These are phyloP conservation scores for Pseudozyma pruni DNA, from an alignment of 1,284 basidiomycete genomes.

Conservation along the genomic window DNA sequence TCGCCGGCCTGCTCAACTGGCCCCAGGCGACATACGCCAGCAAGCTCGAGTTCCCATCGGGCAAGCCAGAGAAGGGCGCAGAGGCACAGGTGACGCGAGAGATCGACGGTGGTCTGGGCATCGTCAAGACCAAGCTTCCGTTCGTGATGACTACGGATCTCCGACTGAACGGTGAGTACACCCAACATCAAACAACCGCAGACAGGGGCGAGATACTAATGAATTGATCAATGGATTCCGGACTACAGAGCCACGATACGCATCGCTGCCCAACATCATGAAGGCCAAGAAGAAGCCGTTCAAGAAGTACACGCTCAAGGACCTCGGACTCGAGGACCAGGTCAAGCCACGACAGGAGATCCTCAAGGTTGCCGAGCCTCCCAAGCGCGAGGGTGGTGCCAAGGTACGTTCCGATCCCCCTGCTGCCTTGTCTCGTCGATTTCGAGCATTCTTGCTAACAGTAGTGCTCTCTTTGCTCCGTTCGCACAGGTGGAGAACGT, in stretches of 20 bases:
- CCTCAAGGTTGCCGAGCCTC: conserved; percentile 89
- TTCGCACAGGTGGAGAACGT: conserved; percentile 78
- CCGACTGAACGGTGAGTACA: conserved; percentile 70
- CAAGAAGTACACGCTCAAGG: conserved; percentile 82
- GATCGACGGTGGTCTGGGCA: conserved; percentile 92
- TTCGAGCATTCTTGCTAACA: conserved; percentile 3
- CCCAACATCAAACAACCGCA: too few species aligned
- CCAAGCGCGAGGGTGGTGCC: conserved; percentile 87
- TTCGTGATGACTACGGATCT: conserved; percentile 92
- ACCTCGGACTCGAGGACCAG: conserved; percentile 82
- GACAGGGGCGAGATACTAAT: neutral
- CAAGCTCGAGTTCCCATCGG: conserved; percentile 77
- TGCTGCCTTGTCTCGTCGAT: neutral
- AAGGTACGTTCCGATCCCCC: conserved; percentile 75
- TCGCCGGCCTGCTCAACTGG: conserved; percentile 91
- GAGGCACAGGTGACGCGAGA: conserved; percentile 84
- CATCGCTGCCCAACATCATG: conserved; percentile 69
- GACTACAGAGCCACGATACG: conserved; percentile 64
- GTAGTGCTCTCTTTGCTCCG: neutral
- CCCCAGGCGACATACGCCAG: conserved; percentile 95
- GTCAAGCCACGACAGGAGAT: conserved; percentile 82
- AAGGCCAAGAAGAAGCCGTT: conserved; percentile 96
- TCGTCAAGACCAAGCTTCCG: conserved; percentile 83
- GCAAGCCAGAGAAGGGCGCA: conserved; percentile 74
- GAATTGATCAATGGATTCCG: too few species aligned